Evolutionary conservation across 768 basidiomycete species (phyloP), one percentile per base, ranked within the genome.

Genomic region (Trametes maxima): DNA sequence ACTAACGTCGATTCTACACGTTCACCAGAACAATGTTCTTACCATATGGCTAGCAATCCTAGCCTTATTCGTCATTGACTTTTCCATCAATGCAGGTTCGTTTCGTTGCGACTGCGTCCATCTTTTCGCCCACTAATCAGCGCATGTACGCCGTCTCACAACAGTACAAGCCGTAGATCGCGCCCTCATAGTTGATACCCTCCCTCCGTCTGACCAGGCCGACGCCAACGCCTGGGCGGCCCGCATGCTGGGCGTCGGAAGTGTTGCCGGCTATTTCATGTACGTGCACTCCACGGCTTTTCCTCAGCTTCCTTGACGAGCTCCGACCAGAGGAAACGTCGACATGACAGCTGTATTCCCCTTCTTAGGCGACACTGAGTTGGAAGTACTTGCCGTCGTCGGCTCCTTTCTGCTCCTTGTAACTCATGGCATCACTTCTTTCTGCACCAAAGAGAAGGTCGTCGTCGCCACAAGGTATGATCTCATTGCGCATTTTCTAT

Each of bases 151-250:
- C 8, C 28, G 3, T 52, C 21, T 6, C 22, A 7, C 39, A 42
- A 2, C 66, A 89, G 94, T 95, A 2, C 90, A 90, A 78, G 92
- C 94, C 0, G 85, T 94, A 19, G 94, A 97, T 72, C 90, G 95
- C 49, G 92, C 95, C 0, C 81, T 97, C 11, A 78, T 98, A 8
- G 92, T 98, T 0, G 95, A 98, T 70, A 90, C 83, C 0, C 73
- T 96, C 4, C 88, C 94, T 0, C 77, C 89, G 0, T 71, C 82
- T 1, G 78, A 85, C 24, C 95, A 98, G 72, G 86, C 94, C 6
- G 78, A 82, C 10, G 95, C 91, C 0, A 97, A 95, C 70, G 95
- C 95, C 0, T 98, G 95, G 95, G 95, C 94, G 0, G 93, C 92
- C 0, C 79, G 90, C n/a, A 95, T 97, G 93, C 76, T 90, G 46